These are phyloP conservation scores for Baorangia bicolor DNA, from an alignment of 768 basidiomycete genomes.

Conservation along the genomic window DNA sequence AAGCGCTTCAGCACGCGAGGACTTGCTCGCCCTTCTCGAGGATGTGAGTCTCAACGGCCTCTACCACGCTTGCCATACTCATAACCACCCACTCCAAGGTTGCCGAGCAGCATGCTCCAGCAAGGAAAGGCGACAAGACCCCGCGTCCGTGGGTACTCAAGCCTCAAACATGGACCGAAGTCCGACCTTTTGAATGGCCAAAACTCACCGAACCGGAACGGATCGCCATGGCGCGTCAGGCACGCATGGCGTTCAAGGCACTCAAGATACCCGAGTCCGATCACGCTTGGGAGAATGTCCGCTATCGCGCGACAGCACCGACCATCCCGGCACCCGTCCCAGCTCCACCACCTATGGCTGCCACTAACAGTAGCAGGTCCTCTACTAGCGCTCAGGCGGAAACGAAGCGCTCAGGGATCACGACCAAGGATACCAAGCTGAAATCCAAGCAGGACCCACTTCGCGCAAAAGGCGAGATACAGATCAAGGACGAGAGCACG, in stretches of 20 bases:
- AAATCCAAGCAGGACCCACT: conserved; percentile 32
- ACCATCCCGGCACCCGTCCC: conserved; percentile 12
- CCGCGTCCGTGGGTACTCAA: conserved; percentile 54
- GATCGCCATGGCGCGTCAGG: conserved; percentile 49
- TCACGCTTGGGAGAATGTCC: conserved; percentile 60
- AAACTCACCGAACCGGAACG: conserved; percentile 49
- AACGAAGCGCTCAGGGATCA: conserved; percentile 45
- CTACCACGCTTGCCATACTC: not conserved
- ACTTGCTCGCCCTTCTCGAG: conserved; percentile 48
- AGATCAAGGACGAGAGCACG: conserved; percentile 38
- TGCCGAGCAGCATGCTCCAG: conserved; percentile 41
- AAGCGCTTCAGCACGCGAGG: conserved; percentile 36
- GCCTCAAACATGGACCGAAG: conserved; percentile 59
- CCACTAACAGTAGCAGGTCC: conserved; percentile 23
- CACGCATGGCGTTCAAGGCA: conserved; percentile 45
- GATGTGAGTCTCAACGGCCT: conserved; percentile 38
- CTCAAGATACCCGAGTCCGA: conserved; percentile 60
- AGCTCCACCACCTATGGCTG: conserved; percentile 14
- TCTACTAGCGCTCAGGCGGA: conserved; percentile 29
- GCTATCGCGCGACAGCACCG: conserved; percentile 28
- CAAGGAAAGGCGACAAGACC: conserved; percentile 38
- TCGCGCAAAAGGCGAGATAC: conserved; percentile 38
- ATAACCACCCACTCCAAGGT: conserved; percentile 37
- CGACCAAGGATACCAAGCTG: conserved; percentile 46
- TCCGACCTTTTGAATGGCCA: conserved; percentile 65